Evolutionary conservation across 768 basidiomycete species (phyloP).

Genomic region (Amanita subjunquillea): DNA sequence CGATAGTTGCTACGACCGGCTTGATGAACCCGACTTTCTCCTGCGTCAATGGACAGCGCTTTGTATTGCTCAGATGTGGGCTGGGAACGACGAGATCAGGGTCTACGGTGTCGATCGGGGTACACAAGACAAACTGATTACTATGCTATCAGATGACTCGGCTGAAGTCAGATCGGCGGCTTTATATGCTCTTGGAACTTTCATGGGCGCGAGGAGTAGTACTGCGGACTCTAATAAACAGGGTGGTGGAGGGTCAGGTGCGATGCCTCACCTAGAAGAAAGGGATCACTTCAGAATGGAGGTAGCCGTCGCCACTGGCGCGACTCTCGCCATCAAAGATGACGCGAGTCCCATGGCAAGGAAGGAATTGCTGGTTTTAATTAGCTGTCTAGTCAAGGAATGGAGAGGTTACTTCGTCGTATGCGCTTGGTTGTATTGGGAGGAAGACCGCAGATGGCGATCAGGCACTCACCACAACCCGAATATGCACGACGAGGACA

Average conservation of each 20-base stretch:
- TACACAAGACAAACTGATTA: conserved; percentile 75
- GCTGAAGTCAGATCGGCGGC: conserved; percentile 91
- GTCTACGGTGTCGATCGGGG: conserved; percentile 69
- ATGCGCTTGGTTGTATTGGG: conserved; percentile 95
- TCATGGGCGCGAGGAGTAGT: conserved; percentile 83
- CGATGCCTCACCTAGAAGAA: conserved; percentile 67
- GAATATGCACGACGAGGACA: conserved; percentile 52
- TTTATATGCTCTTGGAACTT: conserved; percentile 85
- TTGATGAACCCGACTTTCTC: conserved; percentile 87
- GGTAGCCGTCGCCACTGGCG: conserved; percentile 83
- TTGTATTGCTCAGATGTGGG: conserved; percentile 95
- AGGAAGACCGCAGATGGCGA: conserved; percentile 71
- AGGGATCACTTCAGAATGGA: conserved; percentile 82
- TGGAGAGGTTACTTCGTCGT: conserved; percentile 95
- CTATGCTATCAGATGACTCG: conserved; percentile 73
- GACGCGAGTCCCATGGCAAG: conserved; percentile 96
- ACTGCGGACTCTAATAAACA: conserved; percentile 52
- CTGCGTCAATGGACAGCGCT: conserved; percentile 91
- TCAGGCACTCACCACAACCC: conserved; percentile 23
- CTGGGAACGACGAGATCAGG: conserved; percentile 83
- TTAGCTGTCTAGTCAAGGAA: conserved; percentile 90
- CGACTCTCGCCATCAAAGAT: conserved; percentile 79
- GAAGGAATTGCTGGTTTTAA: conserved; percentile 85
- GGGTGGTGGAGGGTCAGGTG: conserved; percentile 82
- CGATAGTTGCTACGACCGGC: conserved; percentile 73